phyloP scores from a whole-genome alignment of 139 green algal species.

The Raphidocelis subcapitata region DNA sequence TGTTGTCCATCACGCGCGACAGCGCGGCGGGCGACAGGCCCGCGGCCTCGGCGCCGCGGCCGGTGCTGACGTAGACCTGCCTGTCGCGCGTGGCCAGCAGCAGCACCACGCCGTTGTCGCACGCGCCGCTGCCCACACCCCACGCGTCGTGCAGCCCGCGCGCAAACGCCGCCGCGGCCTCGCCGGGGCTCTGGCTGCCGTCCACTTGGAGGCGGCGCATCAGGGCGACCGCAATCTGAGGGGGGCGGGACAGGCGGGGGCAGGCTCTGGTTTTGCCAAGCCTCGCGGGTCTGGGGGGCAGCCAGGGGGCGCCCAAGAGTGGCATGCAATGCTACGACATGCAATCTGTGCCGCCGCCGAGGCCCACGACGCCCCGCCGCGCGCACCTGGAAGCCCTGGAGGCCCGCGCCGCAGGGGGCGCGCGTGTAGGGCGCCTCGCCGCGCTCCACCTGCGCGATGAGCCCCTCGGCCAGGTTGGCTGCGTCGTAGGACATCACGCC shows the following conservation, averaged over 20 bases:
- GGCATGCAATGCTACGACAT: too few species aligned
- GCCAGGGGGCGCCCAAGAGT: too few species aligned
- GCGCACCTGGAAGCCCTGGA: slow-evolving; percentile 43
- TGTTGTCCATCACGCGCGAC: slow-evolving; percentile 36
- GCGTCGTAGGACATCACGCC: slow-evolving; percentile 28
- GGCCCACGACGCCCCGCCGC: too few species aligned
- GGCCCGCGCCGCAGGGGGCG: slow-evolving; percentile 18
- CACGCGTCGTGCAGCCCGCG: slow-evolving; percentile 50
- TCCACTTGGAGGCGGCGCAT: slow-evolving; percentile 45
- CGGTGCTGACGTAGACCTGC: slow-evolving; percentile 55
- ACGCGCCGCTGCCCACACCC: slow-evolving; percentile 59
- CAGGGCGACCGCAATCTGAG: slow-evolving; percentile 58
- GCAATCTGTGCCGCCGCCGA: too few species aligned
- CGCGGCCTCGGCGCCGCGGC: slow-evolving; percentile 16
- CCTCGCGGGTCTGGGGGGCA: too few species aligned
- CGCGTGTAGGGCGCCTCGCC: slow-evolving; percentile 40
- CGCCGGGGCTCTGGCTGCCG: background rate
- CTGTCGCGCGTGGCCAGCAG: slow-evolving; percentile 50
- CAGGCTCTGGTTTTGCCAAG: too few species aligned
- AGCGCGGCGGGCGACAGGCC: slow-evolving; percentile 32
- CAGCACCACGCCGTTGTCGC: slow-evolving; percentile 66
- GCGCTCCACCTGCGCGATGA: slow-evolving; percentile 44
- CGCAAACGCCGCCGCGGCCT: slow-evolving; percentile 46
- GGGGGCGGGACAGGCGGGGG: background rate
- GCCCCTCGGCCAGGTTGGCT: slow-evolving; percentile 47